Evolutionary conservation across 2,329 filamentous ascomycete genomes (phyloP).

Genomic region (Chaetothyriales sp.): DNA sequence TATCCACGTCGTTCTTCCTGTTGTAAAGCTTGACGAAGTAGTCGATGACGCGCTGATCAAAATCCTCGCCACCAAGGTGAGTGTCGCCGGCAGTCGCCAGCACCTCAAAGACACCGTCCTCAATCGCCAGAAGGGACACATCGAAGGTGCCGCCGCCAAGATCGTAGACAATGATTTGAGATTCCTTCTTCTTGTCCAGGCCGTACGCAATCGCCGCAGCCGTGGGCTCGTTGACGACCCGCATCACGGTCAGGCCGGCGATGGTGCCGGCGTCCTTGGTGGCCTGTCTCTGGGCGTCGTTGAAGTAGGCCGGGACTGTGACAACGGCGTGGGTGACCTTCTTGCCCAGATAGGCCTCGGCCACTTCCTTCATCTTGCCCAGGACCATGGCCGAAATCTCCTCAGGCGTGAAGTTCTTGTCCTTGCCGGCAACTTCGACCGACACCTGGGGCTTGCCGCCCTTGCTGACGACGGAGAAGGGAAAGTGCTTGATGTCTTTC

Average conservation of each 20-base stretch:
- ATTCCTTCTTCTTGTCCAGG: slow-evolving; percentile 68
- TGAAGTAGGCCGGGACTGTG: slow-evolving; percentile 95
- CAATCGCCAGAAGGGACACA: slow-evolving; percentile 84
- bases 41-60: slow-evolving; percentile 94
- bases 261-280: slow-evolving; percentile 92
- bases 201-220: slow-evolving; percentile 92
- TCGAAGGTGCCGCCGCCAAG: slow-evolving; percentile 89
- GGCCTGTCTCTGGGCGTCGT: slow-evolving; percentile 91
- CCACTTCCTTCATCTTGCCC: slow-evolving; percentile 54
- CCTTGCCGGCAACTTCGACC: slow-evolving; percentile 44
- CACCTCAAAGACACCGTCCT: slow-evolving; percentile 88
- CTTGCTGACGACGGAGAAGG: slow-evolving; percentile 85
- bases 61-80: slow-evolving; percentile 96
- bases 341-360: slow-evolving; percentile 49
- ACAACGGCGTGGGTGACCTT: slow-evolving; percentile 57
- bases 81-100: slow-evolving; percentile 91
- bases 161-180: slow-evolving; percentile 87
- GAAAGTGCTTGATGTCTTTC: slow-evolving; percentile 93
- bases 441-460: slow-evolving; percentile 77
- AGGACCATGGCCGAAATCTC: slow-evolving; percentile 55
- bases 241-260: slow-evolving; percentile 85
- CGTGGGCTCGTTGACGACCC: slow-evolving; percentile 93
- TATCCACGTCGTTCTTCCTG: slow-evolving; percentile 89
- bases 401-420: slow-evolving; percentile 53
- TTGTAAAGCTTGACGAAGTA: slow-evolving; percentile 96